A percentile compares a stretch with the other conserved stretches of the same genome.
These are phyloP conservation scores for Hamamelis virginiana DNA, from an alignment of 164 flowering plant genomes.

Conservation along the genomic window DNA sequence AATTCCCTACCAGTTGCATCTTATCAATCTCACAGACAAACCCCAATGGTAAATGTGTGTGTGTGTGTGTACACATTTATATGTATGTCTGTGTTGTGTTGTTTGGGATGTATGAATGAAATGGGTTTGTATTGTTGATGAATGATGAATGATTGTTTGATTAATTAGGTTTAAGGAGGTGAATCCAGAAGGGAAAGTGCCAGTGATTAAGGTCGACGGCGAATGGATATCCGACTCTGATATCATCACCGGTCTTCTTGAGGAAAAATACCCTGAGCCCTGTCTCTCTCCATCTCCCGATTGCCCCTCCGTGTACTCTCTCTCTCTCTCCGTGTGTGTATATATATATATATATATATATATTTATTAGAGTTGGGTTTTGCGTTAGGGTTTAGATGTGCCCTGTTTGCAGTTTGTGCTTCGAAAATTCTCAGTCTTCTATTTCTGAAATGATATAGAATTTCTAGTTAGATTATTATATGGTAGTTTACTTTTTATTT, in stretches of 20 bases:
- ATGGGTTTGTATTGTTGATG: constrained; percentile 6
- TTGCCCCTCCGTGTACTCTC: constrained; percentile 60
- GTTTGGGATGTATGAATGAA: neutral
- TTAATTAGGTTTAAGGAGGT: constrained; percentile 78
- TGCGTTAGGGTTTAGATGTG: neutral
- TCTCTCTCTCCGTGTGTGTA: constrained; percentile 13
- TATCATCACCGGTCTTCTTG: constrained; percentile 67
- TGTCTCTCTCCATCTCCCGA: constrained; percentile 67
- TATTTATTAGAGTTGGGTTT: neutral
- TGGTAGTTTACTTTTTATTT: too few species aligned
- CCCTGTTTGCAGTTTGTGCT: too few species aligned
- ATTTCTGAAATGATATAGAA: too few species aligned
- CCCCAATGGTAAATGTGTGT: constrained; percentile 59
- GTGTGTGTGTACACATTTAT: too few species aligned
- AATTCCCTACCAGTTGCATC: constrained; percentile 53
- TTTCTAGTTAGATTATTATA: too few species aligned
- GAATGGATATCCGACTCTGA: constrained; percentile 88
- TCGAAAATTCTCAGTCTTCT: too few species aligned
- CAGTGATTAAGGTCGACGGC: constrained; percentile 63
- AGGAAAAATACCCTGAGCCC: constrained; percentile 77
- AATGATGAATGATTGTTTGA: constrained; percentile 5
- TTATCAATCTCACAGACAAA: constrained; percentile 57
- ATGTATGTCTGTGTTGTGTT: neutral
- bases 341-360: neutral
- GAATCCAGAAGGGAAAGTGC: constrained; percentile 88